phyloP scores from a whole-genome alignment of 208 protist species.

The Acanthamoeba healyi region DNA sequence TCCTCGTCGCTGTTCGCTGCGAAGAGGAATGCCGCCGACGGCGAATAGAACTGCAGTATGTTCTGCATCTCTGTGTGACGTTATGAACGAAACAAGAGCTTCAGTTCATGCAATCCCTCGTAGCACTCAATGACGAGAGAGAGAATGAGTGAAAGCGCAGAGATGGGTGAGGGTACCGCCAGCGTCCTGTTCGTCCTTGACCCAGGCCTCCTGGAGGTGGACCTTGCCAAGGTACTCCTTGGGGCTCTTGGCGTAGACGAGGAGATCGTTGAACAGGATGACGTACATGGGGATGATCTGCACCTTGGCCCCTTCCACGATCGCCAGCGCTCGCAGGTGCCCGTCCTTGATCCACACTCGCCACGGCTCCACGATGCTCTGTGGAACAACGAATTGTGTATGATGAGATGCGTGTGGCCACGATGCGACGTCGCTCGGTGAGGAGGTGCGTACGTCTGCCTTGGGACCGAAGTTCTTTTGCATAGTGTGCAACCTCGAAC shows the following conservation, averaged over 20 bases:
- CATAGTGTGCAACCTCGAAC: background rate
- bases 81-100: too few species aligned
- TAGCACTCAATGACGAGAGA: too few species aligned
- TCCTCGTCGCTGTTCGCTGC: slow-evolving; percentile 16
- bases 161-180: background rate
- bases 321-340: background rate
- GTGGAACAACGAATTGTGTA: too few species aligned
- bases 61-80: slow-evolving; percentile 37
- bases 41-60: slow-evolving; percentile 39
- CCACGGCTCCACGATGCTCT: slow-evolving; percentile 1
- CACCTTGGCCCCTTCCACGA: slow-evolving; percentile 26
- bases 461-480: background rate
- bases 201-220: slow-evolving; percentile 26
- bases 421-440: too few species aligned
- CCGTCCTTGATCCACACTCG: slow-evolving; percentile 54
- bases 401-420: too few species aligned
- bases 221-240: slow-evolving; percentile 51
- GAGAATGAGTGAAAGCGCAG: too few species aligned
- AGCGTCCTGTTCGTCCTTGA: slow-evolving; percentile 43
- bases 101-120: too few species aligned
- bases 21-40: slow-evolving; percentile 47
- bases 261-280: slow-evolving; percentile 49
- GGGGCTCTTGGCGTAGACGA: slow-evolving; percentile 26
- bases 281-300: slow-evolving; percentile 21
- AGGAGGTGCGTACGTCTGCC: background rate